Evolutionary conservation across 208 protist species (phyloP), one percentile per base, ranked within the genome.

Genomic region (Tetramitus jugosus): DNA sequence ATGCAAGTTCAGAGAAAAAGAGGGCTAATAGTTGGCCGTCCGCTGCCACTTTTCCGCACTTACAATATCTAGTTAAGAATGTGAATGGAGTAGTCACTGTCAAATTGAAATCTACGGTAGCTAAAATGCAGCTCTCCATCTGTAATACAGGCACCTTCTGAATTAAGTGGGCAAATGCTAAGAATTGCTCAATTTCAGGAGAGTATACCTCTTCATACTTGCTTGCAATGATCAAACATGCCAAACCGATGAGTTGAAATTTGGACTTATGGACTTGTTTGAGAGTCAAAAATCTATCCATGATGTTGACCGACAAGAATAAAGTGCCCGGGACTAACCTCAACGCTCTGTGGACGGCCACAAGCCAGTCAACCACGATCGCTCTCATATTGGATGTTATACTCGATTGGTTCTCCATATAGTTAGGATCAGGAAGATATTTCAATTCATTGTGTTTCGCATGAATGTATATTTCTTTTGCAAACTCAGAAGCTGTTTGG

Each of bases 361-460:
- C 85, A 49, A 98, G 88, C 96, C 96, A 99, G 80, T 99, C 96
- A 49, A 99, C 86, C 42, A 98, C 85, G 60, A 98, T 97, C 56
- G 90, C 87, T 33, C 96, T 84, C 95, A 98, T 98, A 62, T 88
- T 87, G 52, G 92, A 87, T 37, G 87, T 98, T 40, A 99, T 88
- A 60, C 98, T 91, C 0, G 84, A 33, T 81, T 95, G 92, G 6
- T 75, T 64, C 39, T 82, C 79, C 13, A 88, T 81, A 81, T 95
- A 92, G 56, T 87, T 85, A 26, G 68, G 40, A 49, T 42, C 35
- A 35, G 65, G 65, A 35, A 26, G 43, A n/a, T 71, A 37, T 33
- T 71, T 71, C 8, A 49, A 33, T 71, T 71, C n/a, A 33, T n/a
- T n/a, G n/a, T n/a, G n/a, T n/a, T n/a, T n/a, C n/a, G n/a, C n/a